Evolutionary conservation across 148 eudicot genomes (phyloP), one percentile per base, ranked within the genome.

Genomic region (Chenopodium album): DNA sequence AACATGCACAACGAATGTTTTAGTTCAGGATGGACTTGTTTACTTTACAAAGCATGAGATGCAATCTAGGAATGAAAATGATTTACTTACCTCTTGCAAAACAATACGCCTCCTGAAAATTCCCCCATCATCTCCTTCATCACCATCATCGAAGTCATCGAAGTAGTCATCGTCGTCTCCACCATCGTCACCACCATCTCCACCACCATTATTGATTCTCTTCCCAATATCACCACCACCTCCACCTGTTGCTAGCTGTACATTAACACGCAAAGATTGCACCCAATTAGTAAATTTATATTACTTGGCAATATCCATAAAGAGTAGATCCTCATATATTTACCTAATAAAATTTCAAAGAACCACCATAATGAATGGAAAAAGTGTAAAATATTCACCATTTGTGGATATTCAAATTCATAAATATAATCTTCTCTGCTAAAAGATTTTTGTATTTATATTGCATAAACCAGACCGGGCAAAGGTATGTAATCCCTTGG

Each of bases 151-250:
- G 66, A 95, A 95, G 80, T 95, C 94, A 84, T 95, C 99, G 78
- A 89, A 93, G 91, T 93, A 93, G 85, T 93, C 94, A 56, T 95
- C 99, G 78, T 94, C 99, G 84, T 94, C 99, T 34, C 98, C 98
- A 76, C 87, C 92, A 84, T 95, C 99, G 81, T 92, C 96, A 14
- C 99, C 99, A 79, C 99, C 98, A 89, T 95, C 99, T 37, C 99
- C 99, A 80, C 99, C 99, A 46, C 99, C 99, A 85, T 86, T 73
- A 78, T 81, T 88, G 47, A 93, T 86, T 73, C 83, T 90, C 85
- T 95, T 95, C 59, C 99, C 99, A 63, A 90, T 91, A 89, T 94
- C 86, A 7, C 98, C 99, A 81, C 95, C 97, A 62, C 94, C 99
- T 65, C 98, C 99, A 64, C 99, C 99, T 77, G 89, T 87, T 44